Conservation (phyloP, 768 basidiomycete genomes). For the Leccinellum luteum region DNA sequence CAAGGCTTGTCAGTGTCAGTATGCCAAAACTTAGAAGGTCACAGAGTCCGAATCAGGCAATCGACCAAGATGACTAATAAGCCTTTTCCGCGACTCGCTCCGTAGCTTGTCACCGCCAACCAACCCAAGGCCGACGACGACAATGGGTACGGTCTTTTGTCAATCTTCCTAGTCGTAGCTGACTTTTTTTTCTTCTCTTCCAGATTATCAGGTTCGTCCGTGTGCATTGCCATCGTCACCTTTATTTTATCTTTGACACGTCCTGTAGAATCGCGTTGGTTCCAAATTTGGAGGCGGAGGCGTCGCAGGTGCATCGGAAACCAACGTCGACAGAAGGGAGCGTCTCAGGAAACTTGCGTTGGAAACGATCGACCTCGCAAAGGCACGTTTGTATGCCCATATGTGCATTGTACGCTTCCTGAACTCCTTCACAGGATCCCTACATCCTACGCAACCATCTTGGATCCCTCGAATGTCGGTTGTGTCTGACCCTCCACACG, state of each 20-base stretch:
- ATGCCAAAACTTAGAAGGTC: not conserved
- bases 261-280: conserved; percentile 84
- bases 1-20: no score
- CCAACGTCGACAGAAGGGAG: conserved; percentile 93
- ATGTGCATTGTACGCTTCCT: not conserved
- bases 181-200: conserved; percentile 3
- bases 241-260: conserved; percentile 1
- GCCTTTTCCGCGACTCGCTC: not conserved
- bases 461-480: conserved; percentile 96
- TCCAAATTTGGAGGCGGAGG: conserved; percentile 96
- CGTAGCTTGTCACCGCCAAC: conserved; percentile 3
- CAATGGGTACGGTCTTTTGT: conserved; percentile 31
- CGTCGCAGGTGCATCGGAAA: conserved; percentile 92
- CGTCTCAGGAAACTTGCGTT: conserved; percentile 91
- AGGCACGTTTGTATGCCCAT: conserved; percentile 48
- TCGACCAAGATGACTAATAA: not conserved
- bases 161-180: not conserved
- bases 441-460: conserved; percentile 99
- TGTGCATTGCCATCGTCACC: not conserved
- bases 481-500: conserved; percentile 97
- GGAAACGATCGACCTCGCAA: conserved; percentile 97
- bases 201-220: conserved; percentile 68
- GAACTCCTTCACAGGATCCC: conserved; percentile 66
- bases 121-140: not conserved
- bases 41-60: conserved; percentile 14